Percentiles rank a stretch among this genome's conserved stretches.
Conservation (phyloP, 495 filamentous ascomycete genomes). For the Lasiosphaeria miniovina region DNA sequence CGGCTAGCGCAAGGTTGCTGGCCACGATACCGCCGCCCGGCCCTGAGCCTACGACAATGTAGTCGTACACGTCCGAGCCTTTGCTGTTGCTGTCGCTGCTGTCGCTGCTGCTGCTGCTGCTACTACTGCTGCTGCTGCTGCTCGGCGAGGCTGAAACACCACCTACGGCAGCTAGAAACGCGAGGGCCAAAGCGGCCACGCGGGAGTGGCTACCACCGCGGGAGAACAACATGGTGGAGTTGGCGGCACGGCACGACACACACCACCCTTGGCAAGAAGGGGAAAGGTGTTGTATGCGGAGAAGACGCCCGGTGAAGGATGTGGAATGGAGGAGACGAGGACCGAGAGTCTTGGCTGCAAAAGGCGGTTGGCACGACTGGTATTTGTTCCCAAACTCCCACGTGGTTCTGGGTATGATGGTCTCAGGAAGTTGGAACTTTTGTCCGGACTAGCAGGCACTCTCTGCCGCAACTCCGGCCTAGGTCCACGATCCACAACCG, state of each 20-base stretch:
- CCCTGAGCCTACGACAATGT: conserved; percentile 62
- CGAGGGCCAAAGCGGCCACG: conserved; percentile 14
- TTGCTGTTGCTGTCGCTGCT: neutral
- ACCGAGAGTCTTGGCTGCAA: conserved; percentile 6
- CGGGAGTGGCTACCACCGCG: conserved; percentile 9
- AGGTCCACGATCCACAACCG: too few species aligned
- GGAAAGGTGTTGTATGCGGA: neutral
- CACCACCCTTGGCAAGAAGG: neutral
- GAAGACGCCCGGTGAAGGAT: neutral
- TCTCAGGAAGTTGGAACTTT: too few species aligned
- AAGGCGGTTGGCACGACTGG: neutral
- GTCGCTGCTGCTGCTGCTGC: too few species aligned
- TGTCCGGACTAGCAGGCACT: too few species aligned
- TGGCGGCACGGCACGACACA: too few species aligned
- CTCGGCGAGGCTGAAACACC: neutral
- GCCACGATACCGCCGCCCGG: conserved; percentile 65
- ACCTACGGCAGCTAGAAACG: conserved; percentile 9
- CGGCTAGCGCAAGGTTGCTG: conserved; percentile 56
- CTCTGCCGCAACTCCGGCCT: too few species aligned
- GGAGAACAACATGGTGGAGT: conserved; percentile 5
- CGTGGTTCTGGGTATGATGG: neutral
- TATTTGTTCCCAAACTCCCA: neutral
- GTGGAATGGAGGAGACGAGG: conserved; percentile 3
- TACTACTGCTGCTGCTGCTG: neutral
- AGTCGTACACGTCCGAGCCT: conserved; percentile 46